Evolutionary conservation across 768 basidiomycete genomes (phyloP).

Genomic region (Neoboletus subvelutipes): DNA sequence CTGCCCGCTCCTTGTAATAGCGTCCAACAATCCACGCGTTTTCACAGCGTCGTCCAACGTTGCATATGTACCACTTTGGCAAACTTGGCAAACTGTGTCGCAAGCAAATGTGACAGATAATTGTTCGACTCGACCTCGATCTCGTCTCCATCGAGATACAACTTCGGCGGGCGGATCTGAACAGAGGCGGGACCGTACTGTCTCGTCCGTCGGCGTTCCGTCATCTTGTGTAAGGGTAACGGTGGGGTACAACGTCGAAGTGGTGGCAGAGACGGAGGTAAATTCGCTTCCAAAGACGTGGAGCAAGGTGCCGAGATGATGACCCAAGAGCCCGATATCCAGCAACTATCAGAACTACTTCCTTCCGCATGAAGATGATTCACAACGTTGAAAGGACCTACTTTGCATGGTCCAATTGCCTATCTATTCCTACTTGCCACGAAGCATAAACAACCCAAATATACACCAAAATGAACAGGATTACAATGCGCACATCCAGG

Average conservation of each 20-base stretch:
- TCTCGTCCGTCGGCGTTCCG: neutral
- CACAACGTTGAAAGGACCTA: no score
- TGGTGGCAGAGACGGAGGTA: neutral
- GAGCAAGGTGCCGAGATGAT: neutral
- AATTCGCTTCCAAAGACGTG: neutral
- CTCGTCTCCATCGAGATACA: neutral
- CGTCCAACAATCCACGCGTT: neutral
- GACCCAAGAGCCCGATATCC: neutral
- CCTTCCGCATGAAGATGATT: no score
- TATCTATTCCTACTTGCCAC: neutral
- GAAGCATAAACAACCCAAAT: neutral
- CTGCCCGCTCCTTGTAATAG: neutral
- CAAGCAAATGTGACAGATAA: no score
- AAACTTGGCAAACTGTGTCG: neutral
- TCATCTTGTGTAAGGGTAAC: neutral
- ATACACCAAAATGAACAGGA: neutral
- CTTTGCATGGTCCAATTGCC: neutral
- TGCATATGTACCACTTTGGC: neutral
- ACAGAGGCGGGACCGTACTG: neutral
- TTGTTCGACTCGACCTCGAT: no score
- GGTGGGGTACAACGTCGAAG: neutral
- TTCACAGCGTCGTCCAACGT: slow-evolving; percentile 8
- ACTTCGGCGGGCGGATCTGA: neutral
- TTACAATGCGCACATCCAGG: neutral
- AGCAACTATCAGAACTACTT: neutral